A percentile compares a stretch with the other conserved stretches of the same genome.
Conservation (phyloP, 2,329 filamentous ascomycete species). For the Cercospora beticola region DNA sequence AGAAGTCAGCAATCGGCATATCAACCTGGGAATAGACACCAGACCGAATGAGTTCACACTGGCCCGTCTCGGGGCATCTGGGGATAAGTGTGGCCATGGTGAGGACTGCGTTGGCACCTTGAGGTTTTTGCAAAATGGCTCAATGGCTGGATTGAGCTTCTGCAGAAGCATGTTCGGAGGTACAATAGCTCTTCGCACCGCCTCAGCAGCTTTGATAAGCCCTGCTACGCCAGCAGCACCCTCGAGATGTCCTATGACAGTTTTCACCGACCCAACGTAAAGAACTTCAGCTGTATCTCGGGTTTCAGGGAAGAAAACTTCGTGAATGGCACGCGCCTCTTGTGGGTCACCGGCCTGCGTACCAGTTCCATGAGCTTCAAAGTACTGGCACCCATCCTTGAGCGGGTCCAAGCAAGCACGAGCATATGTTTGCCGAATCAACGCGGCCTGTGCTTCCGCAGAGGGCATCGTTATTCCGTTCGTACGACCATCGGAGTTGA, state of each 20-base stretch:
- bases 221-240: slow-evolving; percentile 53
- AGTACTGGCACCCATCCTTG: too few relatives aligned
- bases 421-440: too few relatives aligned
- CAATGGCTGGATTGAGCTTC: slow-evolving; percentile 32
- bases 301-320: too few relatives aligned
- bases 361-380: too few relatives aligned
- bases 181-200: slow-evolving; percentile 5
- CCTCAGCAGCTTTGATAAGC: slow-evolving; percentile 40
- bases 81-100: slow-evolving; percentile 7
- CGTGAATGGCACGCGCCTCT: too few relatives aligned
- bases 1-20: neutral
- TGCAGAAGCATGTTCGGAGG: slow-evolving; percentile 28
- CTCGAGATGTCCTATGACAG: slow-evolving; percentile 50
- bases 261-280: slow-evolving; percentile 27
- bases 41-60: slow-evolving; percentile 29
- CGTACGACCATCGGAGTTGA: slow-evolving; percentile 42
- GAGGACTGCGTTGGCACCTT: slow-evolving; percentile 15
- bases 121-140: slow-evolving; percentile 20
- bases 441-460: too few relatives aligned
- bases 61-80: slow-evolving; percentile 10
- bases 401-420: too few relatives aligned
- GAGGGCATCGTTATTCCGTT: slow-evolving; percentile 35
- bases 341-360: too few relatives aligned
- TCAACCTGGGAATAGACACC: neutral
- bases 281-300: too few relatives aligned